Base-by-base conservation (phyloP, 192 early-diverging fungal species). In the Lobosporangium transversale region DNA sequence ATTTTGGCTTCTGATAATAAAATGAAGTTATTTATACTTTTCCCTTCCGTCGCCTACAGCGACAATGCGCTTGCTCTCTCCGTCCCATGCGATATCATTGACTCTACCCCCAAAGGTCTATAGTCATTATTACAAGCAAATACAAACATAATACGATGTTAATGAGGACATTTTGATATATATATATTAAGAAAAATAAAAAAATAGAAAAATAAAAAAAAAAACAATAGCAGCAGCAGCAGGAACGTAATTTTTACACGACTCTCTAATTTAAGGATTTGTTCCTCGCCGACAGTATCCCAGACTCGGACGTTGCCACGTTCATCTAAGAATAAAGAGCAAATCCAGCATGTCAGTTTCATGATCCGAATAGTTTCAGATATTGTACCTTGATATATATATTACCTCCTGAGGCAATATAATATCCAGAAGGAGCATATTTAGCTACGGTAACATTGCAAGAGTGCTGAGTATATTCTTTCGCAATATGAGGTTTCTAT, bases 21-120 rank as follows among this genome's bases (percentile, higher is more conserved):
- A n/a, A n/a, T n/a, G n/a, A n/a, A n/a, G n/a, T n/a, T n/a, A n/a
- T n/a, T n/a, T 54, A 9, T 86, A 91, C 85, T 81, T 83, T 67
- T 94, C 94, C 76, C 89, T 94, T 53, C 97, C 97, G 49, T 96
- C 93, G 50, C 97, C 97, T 4, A 97, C 97, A 23, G 93, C 97
- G 78, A 99, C 90, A n/a, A 99, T 80, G 26, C 97, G 88, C 83
- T 99, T 94, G 84, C 92, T 94, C 62, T 99, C 97, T 50, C 83
- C 83, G 85, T 97, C 96, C 97, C 97, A 99, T 7, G 90, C 89
- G 49, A 99, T 68, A 71, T 99, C 97, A 66, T 85, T 92, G 54
- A 99, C 85, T 56, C 83, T 86, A 11, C 92, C 95, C n/a, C 80
- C 29, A 9, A 76, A 49, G 24, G 58, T 37, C 73, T 76, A 29